Conservation (phyloP, 495 filamentous ascomycete species). For the Xylaria cubensis region DNA sequence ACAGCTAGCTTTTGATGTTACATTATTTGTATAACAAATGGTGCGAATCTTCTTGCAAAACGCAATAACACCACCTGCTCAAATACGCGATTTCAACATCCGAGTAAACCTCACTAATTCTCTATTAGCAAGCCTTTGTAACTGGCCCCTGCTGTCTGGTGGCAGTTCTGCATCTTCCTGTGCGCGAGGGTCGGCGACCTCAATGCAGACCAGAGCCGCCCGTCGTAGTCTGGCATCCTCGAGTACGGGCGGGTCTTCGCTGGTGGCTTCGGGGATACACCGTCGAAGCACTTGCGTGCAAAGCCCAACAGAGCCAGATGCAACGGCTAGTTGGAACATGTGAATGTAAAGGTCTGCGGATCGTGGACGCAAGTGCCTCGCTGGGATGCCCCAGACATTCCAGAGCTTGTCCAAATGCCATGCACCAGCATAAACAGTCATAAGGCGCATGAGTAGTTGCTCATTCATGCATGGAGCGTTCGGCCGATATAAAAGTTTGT, state of each 20-base stretch:
- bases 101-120: slow-evolving; percentile 16
- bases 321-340: slow-evolving; percentile 60
- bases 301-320: slow-evolving; percentile 51
- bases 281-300: slow-evolving; percentile 58
- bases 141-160: neutral
- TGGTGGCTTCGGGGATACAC: slow-evolving; percentile 63
- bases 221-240: slow-evolving; percentile 45
- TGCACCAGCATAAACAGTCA: slow-evolving; percentile 48
- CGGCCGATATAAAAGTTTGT: slow-evolving; percentile 33
- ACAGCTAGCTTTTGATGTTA: neutral
- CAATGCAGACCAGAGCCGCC: slow-evolving; percentile 58
- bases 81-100: neutral
- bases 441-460: slow-evolving; percentile 54
- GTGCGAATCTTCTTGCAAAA: neutral
- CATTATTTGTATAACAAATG: neutral
- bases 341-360: slow-evolving; percentile 62
- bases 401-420: slow-evolving; percentile 64
- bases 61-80: neutral
- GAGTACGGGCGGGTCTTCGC: slow-evolving; percentile 63
- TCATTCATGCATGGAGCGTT: slow-evolving; percentile 56
- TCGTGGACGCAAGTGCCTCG: slow-evolving; percentile 56
- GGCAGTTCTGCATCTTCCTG: neutral
- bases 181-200: slow-evolving; percentile 52
- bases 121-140: neutral
- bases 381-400: slow-evolving; percentile 65